A percentile compares a stretch with the other conserved stretches of the same genome.
Evolutionary conservation across 345 rosid species (phyloP).

Genomic region (Eutrema japonicum): DNA sequence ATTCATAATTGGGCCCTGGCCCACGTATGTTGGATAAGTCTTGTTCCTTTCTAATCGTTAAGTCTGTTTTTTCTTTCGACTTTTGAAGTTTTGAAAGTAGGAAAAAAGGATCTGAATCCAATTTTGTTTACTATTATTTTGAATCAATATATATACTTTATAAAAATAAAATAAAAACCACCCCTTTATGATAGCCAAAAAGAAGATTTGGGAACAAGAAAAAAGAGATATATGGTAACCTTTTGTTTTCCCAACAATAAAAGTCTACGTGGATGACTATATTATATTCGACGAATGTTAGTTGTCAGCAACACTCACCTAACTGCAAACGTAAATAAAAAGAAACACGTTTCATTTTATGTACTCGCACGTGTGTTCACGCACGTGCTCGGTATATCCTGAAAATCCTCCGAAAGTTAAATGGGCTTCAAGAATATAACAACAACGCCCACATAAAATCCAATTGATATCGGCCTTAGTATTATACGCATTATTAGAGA

Average conservation of each 20-base stretch:
- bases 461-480: conserved; percentile 15
- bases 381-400: conserved; percentile 6
- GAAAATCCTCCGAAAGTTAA: neutral
- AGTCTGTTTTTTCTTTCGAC: neutral
- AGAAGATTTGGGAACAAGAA: neutral
- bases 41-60: conserved; percentile 8
- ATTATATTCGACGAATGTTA: neutral
- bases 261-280: neutral
- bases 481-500: neutral
- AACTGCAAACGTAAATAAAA: conserved; percentile 26
- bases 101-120: neutral
- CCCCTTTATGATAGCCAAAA: neutral
- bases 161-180: neutral
- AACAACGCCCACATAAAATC: neutral
- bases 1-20: conserved; percentile 24
- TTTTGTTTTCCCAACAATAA: neutral
- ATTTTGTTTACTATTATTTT: neutral
- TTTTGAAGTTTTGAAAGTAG: neutral
- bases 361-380: conserved; percentile 6
- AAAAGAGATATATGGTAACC: neutral
- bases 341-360: conserved; percentile 33
- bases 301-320: conserved; percentile 43
- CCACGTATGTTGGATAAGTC: conserved; percentile 21
- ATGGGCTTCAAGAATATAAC: conserved; percentile 15
- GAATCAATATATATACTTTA: neutral